These are phyloP conservation scores for Nicotiana otophora DNA, from an alignment of 257 asterid species.

Conservation along the genomic window DNA sequence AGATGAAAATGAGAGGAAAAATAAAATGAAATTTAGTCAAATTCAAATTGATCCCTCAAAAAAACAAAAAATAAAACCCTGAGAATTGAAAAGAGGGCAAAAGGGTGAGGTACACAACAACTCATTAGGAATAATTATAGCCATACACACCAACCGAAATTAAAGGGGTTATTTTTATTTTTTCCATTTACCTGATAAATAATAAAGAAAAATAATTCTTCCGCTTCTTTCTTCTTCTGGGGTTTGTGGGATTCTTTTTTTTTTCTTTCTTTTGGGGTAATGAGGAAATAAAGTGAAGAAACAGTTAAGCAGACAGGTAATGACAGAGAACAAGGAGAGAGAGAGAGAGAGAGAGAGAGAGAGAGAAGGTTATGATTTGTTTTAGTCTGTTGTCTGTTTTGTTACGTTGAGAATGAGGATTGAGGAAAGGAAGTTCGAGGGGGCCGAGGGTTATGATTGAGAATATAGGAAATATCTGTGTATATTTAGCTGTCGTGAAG, in stretches of 20 bases:
- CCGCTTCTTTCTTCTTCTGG: neutral
- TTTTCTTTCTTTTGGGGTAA: neutral
- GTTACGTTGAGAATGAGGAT: neutral
- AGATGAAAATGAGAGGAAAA: neutral
- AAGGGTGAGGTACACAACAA: neutral
- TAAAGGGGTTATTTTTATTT: neutral
- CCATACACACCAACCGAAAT: constrained; percentile 1
- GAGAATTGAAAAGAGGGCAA: neutral
- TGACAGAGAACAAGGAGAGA: constrained; percentile 5
- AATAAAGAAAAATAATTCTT: neutral
- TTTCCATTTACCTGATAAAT: neutral
- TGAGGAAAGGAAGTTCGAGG: neutral
- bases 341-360: neutral
- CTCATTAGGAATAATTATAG: neutral
- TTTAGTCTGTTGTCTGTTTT: neutral
- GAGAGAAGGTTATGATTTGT: neutral
- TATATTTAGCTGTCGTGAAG: neutral
- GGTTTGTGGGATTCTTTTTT: neutral
- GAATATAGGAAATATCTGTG: neutral
- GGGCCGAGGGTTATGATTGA: neutral
- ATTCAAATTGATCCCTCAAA: neutral
- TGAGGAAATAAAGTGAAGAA: neutral
- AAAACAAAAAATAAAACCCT: neutral
- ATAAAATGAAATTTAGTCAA: neutral
- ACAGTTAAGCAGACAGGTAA: constrained; percentile 8